These are phyloP conservation scores for Euphorbia tirucalli DNA, from an alignment of 345 rosid species.

Conservation along the genomic window DNA sequence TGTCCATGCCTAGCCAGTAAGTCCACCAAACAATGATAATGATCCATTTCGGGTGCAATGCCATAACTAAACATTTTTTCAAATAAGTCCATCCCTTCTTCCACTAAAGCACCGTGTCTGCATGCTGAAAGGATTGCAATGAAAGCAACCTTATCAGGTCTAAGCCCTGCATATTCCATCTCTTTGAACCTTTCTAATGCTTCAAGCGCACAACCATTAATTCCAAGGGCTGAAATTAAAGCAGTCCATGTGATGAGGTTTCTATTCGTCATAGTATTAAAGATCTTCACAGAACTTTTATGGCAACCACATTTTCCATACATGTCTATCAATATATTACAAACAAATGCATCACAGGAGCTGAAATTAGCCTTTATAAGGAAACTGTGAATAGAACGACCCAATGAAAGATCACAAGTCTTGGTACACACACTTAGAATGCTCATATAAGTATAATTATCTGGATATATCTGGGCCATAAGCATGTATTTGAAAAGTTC, in stretches of 20 bases:
- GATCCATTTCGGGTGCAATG: constrained; percentile 66
- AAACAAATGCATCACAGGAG: constrained; percentile 51
- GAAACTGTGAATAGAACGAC: constrained; percentile 68
- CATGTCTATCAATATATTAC: constrained; percentile 79
- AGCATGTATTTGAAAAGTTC: constrained; percentile 65
- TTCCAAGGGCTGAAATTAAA: constrained; percentile 66
- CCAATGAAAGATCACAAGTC: constrained; percentile 53
- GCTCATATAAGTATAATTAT: constrained; percentile 77
- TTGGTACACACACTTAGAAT: constrained; percentile 52
- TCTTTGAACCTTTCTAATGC: constrained; percentile 63
- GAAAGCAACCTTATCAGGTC: constrained; percentile 69
- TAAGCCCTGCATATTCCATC: constrained; percentile 51
- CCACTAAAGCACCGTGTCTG: constrained; percentile 67
- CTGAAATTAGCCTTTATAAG: constrained; percentile 57
- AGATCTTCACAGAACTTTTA: constrained; percentile 44
- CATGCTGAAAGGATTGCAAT: constrained; percentile 67
- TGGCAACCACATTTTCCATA: constrained; percentile 85
- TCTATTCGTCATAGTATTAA: constrained; percentile 43
- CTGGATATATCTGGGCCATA: constrained; percentile 46
- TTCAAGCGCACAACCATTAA: constrained; percentile 52
- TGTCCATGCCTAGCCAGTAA: constrained; percentile 61
- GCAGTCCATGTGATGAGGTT: constrained; percentile 81
- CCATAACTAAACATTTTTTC: constrained; percentile 53
- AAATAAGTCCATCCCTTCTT: constrained; percentile 71
- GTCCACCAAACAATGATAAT: constrained; percentile 69